phyloP scores from a whole-genome alignment of 495 filamentous ascomycete species.

The Cercophora scortea region DNA sequence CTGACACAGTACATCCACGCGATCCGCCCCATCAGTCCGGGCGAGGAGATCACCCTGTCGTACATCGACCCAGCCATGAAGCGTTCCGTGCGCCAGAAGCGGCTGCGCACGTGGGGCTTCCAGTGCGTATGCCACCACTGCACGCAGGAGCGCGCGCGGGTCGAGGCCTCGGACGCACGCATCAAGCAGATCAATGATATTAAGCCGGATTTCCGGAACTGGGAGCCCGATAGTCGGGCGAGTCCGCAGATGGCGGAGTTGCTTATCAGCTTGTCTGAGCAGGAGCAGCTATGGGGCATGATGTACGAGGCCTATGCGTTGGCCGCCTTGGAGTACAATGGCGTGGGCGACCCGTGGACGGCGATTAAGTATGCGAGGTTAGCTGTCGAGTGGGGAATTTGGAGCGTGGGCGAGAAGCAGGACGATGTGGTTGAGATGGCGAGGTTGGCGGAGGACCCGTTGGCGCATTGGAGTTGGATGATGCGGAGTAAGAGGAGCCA shows the following conservation, averaged over 20 bases:
- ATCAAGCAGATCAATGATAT: slow-evolving; percentile 23
- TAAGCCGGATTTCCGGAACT: slow-evolving; percentile 19
- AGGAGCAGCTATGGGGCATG: slow-evolving; percentile 26
- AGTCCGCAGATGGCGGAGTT: slow-evolving; percentile 28
- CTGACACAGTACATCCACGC: slow-evolving; percentile 31
- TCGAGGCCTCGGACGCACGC: slow-evolving; percentile 25
- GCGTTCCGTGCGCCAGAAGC: slow-evolving; percentile 15
- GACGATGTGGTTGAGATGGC: slow-evolving; percentile 24
- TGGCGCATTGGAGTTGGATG: slow-evolving; percentile 29
- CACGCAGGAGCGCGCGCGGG: slow-evolving; percentile 8
- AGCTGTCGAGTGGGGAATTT: slow-evolving; percentile 23
- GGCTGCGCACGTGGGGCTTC: slow-evolving; percentile 32
- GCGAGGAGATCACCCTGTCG: slow-evolving; percentile 31
- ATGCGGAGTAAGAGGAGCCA: slow-evolving; percentile 10
- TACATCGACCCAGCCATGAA: slow-evolving; percentile 31
- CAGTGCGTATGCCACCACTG: slow-evolving; percentile 28
- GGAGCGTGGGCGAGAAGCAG: slow-evolving; percentile 26
- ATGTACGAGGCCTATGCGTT: slow-evolving; percentile 30
- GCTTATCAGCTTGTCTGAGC: slow-evolving; percentile 27
- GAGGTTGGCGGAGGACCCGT: slow-evolving; percentile 19
- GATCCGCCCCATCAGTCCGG: slow-evolving; percentile 22
- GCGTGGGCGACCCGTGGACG: slow-evolving; percentile 25
- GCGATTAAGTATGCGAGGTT: slow-evolving; percentile 28
- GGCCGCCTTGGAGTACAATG: slow-evolving; percentile 33
- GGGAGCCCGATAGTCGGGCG: slow-evolving; percentile 13